phyloP scores from a whole-genome alignment of 179 eudicot genomes.

The Beta lomatogona region DNA sequence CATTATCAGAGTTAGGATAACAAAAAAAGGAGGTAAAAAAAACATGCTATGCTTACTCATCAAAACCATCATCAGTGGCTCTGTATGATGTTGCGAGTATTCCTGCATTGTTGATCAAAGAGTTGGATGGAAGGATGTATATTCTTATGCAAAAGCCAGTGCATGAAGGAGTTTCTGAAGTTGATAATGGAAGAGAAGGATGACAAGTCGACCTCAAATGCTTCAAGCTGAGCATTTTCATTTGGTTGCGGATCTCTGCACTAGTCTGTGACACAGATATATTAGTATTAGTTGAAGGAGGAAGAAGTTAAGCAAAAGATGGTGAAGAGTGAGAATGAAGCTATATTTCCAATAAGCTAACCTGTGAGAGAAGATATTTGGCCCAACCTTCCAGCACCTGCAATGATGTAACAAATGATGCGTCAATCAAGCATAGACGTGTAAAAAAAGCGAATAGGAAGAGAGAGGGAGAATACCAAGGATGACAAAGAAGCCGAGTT shows the following conservation, averaged over 20 bases:
- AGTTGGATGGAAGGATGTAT: conserved; percentile 79
- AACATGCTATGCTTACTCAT: conserved; percentile 51
- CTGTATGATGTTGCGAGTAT: conserved; percentile 72
- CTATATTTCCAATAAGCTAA: conserved; percentile 24
- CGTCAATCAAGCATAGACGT: conserved; percentile 3
- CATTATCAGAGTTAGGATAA: neutral
- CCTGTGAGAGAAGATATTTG: conserved; percentile 65
- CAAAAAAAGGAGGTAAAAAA: neutral
- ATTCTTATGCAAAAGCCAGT: conserved; percentile 67
- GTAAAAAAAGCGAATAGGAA: neutral
- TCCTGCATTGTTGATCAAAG: conserved; percentile 92
- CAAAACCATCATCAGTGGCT: conserved; percentile 64
- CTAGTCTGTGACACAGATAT: conserved; percentile 46
- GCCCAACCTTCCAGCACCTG: conserved; percentile 82
- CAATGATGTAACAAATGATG: conserved; percentile 36
- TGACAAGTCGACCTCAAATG: conserved; percentile 73
- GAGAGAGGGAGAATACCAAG: conserved; percentile 47
- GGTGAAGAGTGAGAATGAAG: conserved; percentile 9
- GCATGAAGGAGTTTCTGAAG: conserved; percentile 57
- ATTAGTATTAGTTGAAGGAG: neutral
- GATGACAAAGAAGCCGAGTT: conserved; percentile 72
- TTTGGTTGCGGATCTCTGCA: conserved; percentile 51
- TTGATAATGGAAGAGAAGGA: conserved; percentile 69
- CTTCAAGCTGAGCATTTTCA: conserved; percentile 60
- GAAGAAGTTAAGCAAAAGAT: conserved; percentile 13